Evolutionary conservation across 73 alveolate genomes (phyloP).

Genomic region (Tetrahymena borealis): DNA sequence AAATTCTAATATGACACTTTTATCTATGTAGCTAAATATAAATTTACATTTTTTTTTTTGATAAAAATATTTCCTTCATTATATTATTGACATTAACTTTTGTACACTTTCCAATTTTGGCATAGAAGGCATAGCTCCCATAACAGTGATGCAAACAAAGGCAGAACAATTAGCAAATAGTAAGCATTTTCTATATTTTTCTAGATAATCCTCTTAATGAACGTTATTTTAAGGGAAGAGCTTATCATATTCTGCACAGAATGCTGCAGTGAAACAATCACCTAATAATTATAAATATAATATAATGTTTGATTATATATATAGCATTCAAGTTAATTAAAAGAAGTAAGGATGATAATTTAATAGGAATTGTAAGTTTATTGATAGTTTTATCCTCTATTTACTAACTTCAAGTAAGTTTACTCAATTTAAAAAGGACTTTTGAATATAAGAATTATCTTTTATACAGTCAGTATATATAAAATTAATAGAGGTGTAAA

Average conservation of each 20-base stretch:
- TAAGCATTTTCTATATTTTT: conserved; percentile 30
- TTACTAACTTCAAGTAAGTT: too few species aligned
- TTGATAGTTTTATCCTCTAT: too few species aligned
- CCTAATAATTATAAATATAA: neutral
- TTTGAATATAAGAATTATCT: too few species aligned
- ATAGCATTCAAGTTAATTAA: neutral
- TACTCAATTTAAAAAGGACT: too few species aligned
- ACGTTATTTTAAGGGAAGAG: neutral
- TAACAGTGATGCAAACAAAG: conserved; percentile 31
- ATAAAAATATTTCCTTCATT: neutral
- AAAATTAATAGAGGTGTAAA: too few species aligned
- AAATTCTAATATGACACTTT: neutral
- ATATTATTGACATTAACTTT: neutral
- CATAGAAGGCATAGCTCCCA: conserved; percentile 52
- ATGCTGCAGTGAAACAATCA: conserved; percentile 54
- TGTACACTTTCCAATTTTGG: conserved; percentile 33
- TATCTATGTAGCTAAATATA: too few species aligned
- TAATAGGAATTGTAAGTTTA: too few species aligned
- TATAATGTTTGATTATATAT: neutral
- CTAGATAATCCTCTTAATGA: neutral
- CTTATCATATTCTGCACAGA: conserved; percentile 9
- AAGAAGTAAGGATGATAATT: too few species aligned
- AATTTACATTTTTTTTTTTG: too few species aligned
- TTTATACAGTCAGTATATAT: too few species aligned
- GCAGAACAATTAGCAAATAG: conserved; percentile 55